These are phyloP conservation scores for Pichia insulana DNA, from an alignment of 805 yeast species.

Conservation along the genomic window DNA sequence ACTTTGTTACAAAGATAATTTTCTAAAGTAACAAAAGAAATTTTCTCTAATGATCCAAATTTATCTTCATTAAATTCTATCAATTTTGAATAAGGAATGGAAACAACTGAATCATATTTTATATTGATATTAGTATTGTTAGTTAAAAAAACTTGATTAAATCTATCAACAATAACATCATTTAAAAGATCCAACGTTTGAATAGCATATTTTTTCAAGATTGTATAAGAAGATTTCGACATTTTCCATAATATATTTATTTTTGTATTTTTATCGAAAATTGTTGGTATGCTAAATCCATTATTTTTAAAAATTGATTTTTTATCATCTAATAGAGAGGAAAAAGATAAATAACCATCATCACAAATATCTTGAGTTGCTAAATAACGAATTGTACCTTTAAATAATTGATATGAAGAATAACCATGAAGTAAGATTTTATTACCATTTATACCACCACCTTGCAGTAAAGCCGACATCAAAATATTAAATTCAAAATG, in stretches of 20 bases:
- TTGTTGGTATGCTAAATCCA: slow-evolving; percentile 67
- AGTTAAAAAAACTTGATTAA: slow-evolving; percentile 65
- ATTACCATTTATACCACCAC: slow-evolving; percentile 72
- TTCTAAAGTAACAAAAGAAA: slow-evolving; percentile 61
- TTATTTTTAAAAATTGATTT: slow-evolving; percentile 38
- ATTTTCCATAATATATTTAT: slow-evolving; percentile 77
- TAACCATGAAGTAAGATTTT: slow-evolving; percentile 77
- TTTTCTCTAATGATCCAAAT: slow-evolving; percentile 64
- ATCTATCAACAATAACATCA: slow-evolving; percentile 78
- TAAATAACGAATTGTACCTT: slow-evolving; percentile 73
- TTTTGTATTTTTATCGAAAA: slow-evolving; percentile 68
- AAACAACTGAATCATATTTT: slow-evolving; percentile 58
- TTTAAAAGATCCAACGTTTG: slow-evolving; percentile 61
- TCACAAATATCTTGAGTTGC: slow-evolving; percentile 68
- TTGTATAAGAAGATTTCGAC: slow-evolving; percentile 56
- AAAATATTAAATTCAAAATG: slow-evolving; percentile 80
- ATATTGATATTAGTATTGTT: slow-evolving; percentile 44
- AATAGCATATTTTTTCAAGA: slow-evolving; percentile 55
- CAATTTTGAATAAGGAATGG: slow-evolving; percentile 39
- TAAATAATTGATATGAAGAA: slow-evolving; percentile 88
- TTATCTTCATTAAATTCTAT: slow-evolving; percentile 31
- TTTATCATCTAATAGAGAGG: slow-evolving; percentile 42
- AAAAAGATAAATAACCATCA: slow-evolving; percentile 59
- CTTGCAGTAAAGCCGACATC: slow-evolving; percentile 73
- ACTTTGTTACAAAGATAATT: slow-evolving; percentile 55